Evolutionary conservation across 352 stramenopile genomes (phyloP).

Genomic region (Lagenidium giganteum): DNA sequence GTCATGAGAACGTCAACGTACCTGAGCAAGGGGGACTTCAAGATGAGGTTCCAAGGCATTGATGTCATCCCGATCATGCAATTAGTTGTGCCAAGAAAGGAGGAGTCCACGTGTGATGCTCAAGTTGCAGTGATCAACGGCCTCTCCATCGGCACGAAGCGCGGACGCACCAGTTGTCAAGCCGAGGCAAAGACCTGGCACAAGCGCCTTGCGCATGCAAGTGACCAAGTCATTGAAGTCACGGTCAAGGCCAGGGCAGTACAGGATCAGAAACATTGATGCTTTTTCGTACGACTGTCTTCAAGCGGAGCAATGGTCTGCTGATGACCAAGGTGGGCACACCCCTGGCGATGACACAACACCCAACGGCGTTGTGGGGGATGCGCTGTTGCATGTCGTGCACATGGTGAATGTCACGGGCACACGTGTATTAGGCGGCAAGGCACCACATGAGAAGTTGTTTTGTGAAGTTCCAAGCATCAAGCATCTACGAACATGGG

Average conservation of each 20-base stretch:
- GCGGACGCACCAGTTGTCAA: background rate
- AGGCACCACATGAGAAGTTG: constrained; percentile 6
- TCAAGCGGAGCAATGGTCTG: constrained; percentile 1
- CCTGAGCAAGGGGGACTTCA: background rate
- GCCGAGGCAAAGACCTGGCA: constrained; percentile 1
- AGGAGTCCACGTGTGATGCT: too few relatives aligned
- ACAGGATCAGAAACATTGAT: constrained; percentile 4
- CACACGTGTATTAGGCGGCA: constrained; percentile 1
- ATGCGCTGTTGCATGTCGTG: constrained; percentile 4
- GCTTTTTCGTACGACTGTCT: constrained; percentile 3
- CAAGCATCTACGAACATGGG: background rate
- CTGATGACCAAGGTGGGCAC: constrained; percentile 5
- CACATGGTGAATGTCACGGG: constrained; percentile 8
- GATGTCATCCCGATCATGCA: too few relatives aligned
- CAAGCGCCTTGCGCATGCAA: background rate
- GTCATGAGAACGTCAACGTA: background rate
- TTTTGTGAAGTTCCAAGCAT: constrained; percentile 2
- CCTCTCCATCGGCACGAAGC: too few relatives aligned
- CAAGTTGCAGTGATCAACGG: too few relatives aligned
- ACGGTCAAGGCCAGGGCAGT: background rate
- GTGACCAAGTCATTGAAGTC: background rate
- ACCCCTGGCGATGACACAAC: constrained; percentile 5
- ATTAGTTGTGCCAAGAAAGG: too few relatives aligned
- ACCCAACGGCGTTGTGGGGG: constrained; percentile 10
- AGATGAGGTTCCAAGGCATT: background rate